Base-by-base conservation (phyloP, 331 rosid species). In the Telfairia occidentalis region DNA sequence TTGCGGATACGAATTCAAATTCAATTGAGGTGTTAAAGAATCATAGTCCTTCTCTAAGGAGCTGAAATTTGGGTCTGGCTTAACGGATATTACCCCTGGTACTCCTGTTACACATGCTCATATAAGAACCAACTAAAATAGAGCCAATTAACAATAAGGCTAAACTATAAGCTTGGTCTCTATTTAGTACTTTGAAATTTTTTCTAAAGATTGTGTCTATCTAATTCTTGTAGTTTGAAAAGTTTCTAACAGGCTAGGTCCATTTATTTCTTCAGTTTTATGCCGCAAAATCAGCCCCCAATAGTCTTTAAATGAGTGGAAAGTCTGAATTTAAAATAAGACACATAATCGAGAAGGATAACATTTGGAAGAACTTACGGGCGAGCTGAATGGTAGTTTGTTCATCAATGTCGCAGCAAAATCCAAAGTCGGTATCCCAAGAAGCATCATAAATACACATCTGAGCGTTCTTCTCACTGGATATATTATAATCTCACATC, bases 381-480 rank as follows among this genome's bases (percentile, higher is more conserved):
- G 89, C 85, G 38, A 90, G 87, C 85, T 85, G 84, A 60, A 70
- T 59, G 45, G 97, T 79, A 74, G 84, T 74, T 72, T 83, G 84
- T 74, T 88, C 87, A 76, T 88, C 97, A 59, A 88, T 78, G 63
- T 90, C 89, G 75, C 94, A 92, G 77, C 96, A 92, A 83, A 92
- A 90, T 38, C 87, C 89, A 19, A 78, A 90, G 66, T 82, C 87
- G 79, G 89, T 69, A 48, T 79, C 81, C 85, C 85, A 86, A 13
- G 92, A 87, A 83, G 90, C 89, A 83, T 92, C 85, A 77, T 90
- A 92, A 24, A 92, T 80, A 79, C 90, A 83, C 90, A 85, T 86
- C 78, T 92, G 97, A 83, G 94, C 94, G 37, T 88, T 96, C 78
- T 82, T 73, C 81, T 90, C 96, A 69, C 97, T 92, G 81, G n/a